Percentiles rank a stretch among this genome's conserved stretches.
Evolutionary conservation across 345 rosid species (phyloP).

Genomic region (Turnera subulata): DNA sequence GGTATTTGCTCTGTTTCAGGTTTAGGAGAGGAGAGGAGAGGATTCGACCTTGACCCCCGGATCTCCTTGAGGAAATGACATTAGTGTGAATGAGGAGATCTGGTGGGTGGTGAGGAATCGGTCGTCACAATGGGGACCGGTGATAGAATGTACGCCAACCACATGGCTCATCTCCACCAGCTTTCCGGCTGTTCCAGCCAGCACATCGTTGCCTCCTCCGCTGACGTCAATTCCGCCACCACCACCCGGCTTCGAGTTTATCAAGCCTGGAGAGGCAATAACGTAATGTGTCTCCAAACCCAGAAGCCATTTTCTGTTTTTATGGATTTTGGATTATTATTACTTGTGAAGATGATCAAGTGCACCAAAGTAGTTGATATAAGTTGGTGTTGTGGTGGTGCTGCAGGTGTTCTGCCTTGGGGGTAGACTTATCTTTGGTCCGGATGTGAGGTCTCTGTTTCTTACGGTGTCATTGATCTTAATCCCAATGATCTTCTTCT

Average conservation of each 20-base stretch:
- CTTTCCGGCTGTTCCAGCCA: conserved; percentile 38
- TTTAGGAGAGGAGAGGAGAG: too few species aligned
- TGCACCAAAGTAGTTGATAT: too few species aligned
- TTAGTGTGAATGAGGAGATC: conserved; percentile 1
- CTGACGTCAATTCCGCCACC: conserved; percentile 12
- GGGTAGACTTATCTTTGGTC: conserved; percentile 82
- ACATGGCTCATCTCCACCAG: conserved; percentile 14
- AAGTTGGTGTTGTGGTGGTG: background rate
- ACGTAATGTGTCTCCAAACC: conserved; percentile 38
- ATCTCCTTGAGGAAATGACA: background rate
- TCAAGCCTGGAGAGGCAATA: conserved; percentile 69
- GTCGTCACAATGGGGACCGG: background rate
- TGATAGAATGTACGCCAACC: conserved; percentile 3
- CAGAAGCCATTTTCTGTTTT: too few species aligned
- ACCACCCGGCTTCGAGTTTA: conserved; percentile 34
- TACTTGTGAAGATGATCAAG: too few species aligned
- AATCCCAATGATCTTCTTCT: conserved; percentile 63
- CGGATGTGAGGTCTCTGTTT: conserved; percentile 75
- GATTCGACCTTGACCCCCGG: background rate
- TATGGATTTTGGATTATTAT: too few species aligned
- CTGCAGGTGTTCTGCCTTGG: conserved; percentile 73
- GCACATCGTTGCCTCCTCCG: conserved; percentile 18
- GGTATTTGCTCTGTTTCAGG: background rate
- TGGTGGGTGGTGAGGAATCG: background rate
- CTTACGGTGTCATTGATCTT: conserved; percentile 60